Conservation (phyloP, 208 protist genomes). For the Acanthamoeba royreba region DNA sequence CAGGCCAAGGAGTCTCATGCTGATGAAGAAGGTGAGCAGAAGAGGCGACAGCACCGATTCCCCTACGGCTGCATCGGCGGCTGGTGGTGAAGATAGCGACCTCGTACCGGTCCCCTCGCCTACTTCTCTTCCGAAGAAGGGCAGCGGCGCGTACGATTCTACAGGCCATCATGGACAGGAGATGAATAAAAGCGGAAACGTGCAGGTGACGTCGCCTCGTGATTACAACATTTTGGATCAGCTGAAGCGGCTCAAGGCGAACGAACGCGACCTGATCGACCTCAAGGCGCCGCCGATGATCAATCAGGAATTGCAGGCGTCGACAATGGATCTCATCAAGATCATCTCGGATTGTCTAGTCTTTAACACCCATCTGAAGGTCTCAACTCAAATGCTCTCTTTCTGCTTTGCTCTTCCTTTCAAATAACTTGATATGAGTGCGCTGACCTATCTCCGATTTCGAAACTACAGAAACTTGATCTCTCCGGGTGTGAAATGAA, state of each 20-base stretch:
- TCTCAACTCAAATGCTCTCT: background rate
- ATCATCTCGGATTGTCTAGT: slow-evolving; percentile 4
- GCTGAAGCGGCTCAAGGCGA: slow-evolving; percentile 15
- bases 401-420: no score
- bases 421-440: no score
- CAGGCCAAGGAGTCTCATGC: background rate
- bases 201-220: background rate
- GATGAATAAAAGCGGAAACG: background rate
- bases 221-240: background rate
- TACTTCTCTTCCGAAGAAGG: no score
- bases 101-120: background rate
- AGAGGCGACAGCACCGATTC: background rate
- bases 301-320: background rate
- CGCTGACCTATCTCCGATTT: background rate
- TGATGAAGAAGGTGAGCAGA: background rate
- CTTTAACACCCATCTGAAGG: slow-evolving; percentile 33
- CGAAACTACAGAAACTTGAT: slow-evolving; percentile 34
- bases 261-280: background rate
- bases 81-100: background rate
- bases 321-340: background rate
- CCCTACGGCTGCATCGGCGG: background rate
- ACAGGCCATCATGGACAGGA: background rate
- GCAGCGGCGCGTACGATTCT: background rate
- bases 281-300: background rate
- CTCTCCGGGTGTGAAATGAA: slow-evolving; percentile 13